Base-by-base conservation (phyloP, 805 yeast species). In the Starmerella bombicola region DNA sequence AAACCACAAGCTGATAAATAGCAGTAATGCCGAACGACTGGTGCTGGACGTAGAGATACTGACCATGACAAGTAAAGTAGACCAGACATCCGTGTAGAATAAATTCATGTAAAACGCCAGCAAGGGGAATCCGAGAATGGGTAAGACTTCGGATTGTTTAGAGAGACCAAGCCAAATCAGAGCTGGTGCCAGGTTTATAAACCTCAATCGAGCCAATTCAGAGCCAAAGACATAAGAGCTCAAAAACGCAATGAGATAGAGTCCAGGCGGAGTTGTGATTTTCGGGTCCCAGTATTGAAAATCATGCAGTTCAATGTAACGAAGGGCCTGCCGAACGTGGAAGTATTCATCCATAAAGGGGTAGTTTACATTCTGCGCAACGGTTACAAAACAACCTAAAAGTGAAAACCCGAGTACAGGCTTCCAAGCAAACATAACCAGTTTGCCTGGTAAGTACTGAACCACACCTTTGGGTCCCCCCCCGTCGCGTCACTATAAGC, bases 241-340 rank as follows among this genome's bases (percentile, higher is more conserved):
- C 22, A 52, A 19, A 15, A 46, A 31, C 28, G 61, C 55, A 9
- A 50, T 33, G 5, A 67, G 37, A 56, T 91, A 88, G 15, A 88
- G 63, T 0, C 97, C 98, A 1, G 97, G 97, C 1, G 98, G 98
- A 0, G 98, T 91, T 2, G 98, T 88, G 56, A 91, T 84, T 55
- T 88, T 86, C 10, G 76, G 69, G 58, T 91, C 84, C 95, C 95
- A 85, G 1, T 63, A 53, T n/a, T 48, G 40, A 62, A 76, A 84
- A 38, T 74, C 64, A 20, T 33, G 40, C 10, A 78, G 79, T 1
- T 57, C 50, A 44, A 83, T 71, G 54, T 80, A 85, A 35, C 64
- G 67, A 43, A 73, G 67, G 5, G 93, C 76, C 65, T 91, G 97
- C 6, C 76, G 74, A 18, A 82, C 67, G 56, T 91, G 98, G 61